phyloP scores from a whole-genome alignment of 345 rosid genomes.

The Eutrema yunnanense region DNA sequence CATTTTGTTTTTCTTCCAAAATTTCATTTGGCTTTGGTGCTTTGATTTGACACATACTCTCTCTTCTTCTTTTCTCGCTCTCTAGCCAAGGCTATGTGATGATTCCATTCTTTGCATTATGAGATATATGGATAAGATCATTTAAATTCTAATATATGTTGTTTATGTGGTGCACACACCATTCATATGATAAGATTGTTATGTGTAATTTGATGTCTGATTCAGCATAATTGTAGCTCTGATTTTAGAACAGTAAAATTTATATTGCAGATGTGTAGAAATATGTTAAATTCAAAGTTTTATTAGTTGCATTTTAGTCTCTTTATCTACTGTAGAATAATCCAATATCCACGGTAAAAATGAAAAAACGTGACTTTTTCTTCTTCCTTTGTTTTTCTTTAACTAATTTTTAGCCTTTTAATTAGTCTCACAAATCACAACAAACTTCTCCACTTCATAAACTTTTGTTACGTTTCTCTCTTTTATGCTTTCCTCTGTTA shows the following conservation, averaged over 20 bases:
- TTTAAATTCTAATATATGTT: neutral
- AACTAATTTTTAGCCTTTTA: neutral
- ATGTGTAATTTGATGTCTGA: neutral
- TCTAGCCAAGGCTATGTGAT: slow-evolving; percentile 3
- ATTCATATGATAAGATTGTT: neutral
- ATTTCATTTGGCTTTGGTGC: slow-evolving; percentile 11
- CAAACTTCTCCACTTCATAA: neutral
- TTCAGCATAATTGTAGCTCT: neutral
- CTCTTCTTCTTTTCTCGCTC: neutral
- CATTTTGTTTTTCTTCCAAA: slow-evolving; percentile 9
- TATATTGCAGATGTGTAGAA: neutral
- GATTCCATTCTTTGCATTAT: slow-evolving; percentile 3
- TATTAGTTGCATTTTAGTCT: neutral
- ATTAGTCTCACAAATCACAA: neutral
- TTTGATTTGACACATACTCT: slow-evolving; percentile 1
- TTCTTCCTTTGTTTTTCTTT: neutral
- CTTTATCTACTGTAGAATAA: neutral
- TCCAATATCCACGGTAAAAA: neutral
- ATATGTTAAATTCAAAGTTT: neutral
- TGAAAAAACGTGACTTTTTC: neutral
- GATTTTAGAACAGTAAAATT: neutral
- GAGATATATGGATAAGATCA: slow-evolving; percentile 11
- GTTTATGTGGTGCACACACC: neutral
- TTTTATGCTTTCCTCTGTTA: neutral
- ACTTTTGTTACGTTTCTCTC: neutral